Evolutionary conservation across 2,329 filamentous ascomycete genomes (phyloP).

Genomic region (Colletotrichum sidae): DNA sequence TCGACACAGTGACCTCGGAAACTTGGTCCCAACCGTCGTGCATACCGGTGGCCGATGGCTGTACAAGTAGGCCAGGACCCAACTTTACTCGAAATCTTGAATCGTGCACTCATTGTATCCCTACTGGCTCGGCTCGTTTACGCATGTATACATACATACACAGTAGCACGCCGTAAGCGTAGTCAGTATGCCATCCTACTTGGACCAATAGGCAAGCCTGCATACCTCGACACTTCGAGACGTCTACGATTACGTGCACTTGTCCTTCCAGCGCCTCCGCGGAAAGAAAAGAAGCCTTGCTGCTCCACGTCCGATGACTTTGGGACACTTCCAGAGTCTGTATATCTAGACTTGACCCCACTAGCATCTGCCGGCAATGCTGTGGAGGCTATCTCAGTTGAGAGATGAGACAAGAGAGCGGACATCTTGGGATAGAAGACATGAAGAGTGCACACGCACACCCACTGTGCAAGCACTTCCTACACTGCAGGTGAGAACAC

Average conservation of each 20-base stretch:
- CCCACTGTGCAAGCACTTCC: no score
- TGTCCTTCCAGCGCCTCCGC: background rate
- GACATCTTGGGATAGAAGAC: slow-evolving; percentile 14
- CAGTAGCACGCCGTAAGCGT: no score
- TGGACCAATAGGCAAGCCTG: slow-evolving; percentile 23
- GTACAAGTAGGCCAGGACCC: slow-evolving; percentile 11
- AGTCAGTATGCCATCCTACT: background rate
- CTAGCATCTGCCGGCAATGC: no score
- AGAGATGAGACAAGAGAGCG: no score
- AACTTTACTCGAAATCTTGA: slow-evolving; percentile 30
- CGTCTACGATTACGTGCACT: slow-evolving; percentile 6
- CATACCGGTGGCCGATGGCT: slow-evolving; percentile 24
- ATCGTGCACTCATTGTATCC: slow-evolving; percentile 34
- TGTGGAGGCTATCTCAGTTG: no score
- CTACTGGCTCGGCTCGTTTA: slow-evolving; percentile 25
- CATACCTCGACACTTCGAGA: slow-evolving; percentile 18
- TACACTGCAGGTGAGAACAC: background rate
- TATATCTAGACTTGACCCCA: no score
- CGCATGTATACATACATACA: no score
- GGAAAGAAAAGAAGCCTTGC: no score
- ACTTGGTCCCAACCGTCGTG: slow-evolving; percentile 22
- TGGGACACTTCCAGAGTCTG: no score
- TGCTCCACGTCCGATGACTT: no score
- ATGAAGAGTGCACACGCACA: background rate
- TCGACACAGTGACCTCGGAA: slow-evolving; percentile 10